Evolutionary conservation across 805 yeast species (phyloP), one percentile per base, ranked within the genome.

Genomic region (Candida tibetensis): DNA sequence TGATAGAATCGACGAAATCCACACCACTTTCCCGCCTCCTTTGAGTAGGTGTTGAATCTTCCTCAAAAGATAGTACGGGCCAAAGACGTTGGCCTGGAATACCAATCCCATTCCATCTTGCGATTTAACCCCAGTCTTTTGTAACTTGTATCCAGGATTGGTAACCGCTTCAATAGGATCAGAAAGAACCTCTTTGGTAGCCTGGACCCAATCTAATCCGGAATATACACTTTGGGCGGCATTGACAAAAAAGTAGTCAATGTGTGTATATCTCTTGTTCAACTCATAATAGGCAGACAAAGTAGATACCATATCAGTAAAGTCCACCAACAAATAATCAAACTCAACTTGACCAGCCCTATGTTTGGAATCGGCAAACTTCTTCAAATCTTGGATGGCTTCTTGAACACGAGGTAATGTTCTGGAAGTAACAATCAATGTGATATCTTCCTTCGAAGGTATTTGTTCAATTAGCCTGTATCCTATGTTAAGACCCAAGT

Each of bases 11-110:
- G 95, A 83, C 2, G 95, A 82, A 27, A 93, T 79, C 96, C 97
- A 90, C n/a, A 18, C 89, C 67, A 27, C 89, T 68, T 75, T 74
- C 0, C 93, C 89, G 3, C 83, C 81, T 21, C 65, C 62, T 2
- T 69, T 65, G n/a, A 90, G 62, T 26, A 78, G 61, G 2, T 77
- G 77, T 28, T 70, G 58, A 15, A 91, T 62, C 45, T 76, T 80
- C 48, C 84, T 85, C 37, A 90, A 71, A 37, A 93, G 65, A 59
- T 81, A 93, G 65, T 85, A 90, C 2, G 98, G 98, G 0, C 95
- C 96, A 64, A 93, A 87, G n/a, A 91, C 96, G 56, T 93, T 93
- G 4, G 93, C 95, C 62, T 93, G 95, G 66, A 91, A 93, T 3
- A 89, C 88, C 21, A 85, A 65, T 1, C 98, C 97, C 69, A 91